Evolutionary conservation across 1,139 yeast species (phyloP).

Genomic region (Ogataea hybrid): DNA sequence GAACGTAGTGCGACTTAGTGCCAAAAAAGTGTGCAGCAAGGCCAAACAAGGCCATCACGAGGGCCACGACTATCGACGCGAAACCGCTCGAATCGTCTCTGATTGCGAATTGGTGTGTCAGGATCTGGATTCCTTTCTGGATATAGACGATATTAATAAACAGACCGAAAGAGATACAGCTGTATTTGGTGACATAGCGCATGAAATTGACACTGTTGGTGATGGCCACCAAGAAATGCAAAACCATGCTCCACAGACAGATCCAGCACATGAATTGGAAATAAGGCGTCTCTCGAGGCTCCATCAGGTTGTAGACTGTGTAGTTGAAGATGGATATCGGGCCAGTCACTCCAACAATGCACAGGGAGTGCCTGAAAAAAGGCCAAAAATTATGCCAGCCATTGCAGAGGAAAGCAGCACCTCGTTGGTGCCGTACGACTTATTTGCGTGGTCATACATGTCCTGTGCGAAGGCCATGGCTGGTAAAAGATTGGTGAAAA

Average conservation of each 20-base stretch:
- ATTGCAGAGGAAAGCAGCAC: constrained; percentile 79
- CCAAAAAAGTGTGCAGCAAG: constrained; percentile 63
- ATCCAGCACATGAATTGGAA: constrained; percentile 97
- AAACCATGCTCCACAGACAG: constrained; percentile 84
- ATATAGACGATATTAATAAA: constrained; percentile 89
- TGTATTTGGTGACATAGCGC: constrained; percentile 73
- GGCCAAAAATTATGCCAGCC: constrained; percentile 87
- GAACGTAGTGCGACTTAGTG: constrained; percentile 56
- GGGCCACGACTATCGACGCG: constrained; percentile 70
- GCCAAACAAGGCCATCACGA: constrained; percentile 75
- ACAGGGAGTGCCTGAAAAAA: constrained; percentile 88
- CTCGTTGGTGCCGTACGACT: constrained; percentile 90
- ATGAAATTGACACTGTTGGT: constrained; percentile 68
- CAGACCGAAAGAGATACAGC: constrained; percentile 92
- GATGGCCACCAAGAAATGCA: constrained; percentile 73
- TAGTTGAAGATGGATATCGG: constrained; percentile 90
- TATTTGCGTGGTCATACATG: constrained; percentile 86
- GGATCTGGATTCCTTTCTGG: constrained; percentile 85
- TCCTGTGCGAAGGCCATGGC: constrained; percentile 97
- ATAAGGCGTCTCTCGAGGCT: constrained; percentile 57
- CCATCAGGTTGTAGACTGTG: constrained; percentile 80
- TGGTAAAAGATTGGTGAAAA: constrained; percentile 86
- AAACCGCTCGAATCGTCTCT: constrained; percentile 43
- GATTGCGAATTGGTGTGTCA: constrained; percentile 62
- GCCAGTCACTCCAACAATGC: constrained; percentile 98